Evolutionary conservation across 805 yeast genomes (phyloP).

Genomic region (Candida alai): DNA sequence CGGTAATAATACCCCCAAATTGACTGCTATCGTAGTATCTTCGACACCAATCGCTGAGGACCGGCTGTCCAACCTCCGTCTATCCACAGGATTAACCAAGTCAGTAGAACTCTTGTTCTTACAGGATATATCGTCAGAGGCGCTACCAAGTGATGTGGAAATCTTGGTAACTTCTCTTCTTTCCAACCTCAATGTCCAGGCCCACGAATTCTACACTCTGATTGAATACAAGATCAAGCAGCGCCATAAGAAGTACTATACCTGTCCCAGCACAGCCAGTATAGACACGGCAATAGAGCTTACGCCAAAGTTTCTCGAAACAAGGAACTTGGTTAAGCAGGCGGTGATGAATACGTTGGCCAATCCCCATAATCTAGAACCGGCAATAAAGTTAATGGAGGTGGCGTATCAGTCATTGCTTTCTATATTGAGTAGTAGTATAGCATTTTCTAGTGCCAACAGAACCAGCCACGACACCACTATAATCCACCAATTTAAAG

Average conservation of each 20-base stretch:
- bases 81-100: slow-evolving; percentile 26
- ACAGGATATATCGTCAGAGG: slow-evolving; percentile 7
- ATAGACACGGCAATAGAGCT: slow-evolving; percentile 27
- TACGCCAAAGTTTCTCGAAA: slow-evolving; percentile 35
- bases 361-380: slow-evolving; percentile 31
- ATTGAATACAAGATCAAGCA: slow-evolving; percentile 31
- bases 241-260: slow-evolving; percentile 34
- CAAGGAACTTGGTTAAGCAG: slow-evolving; percentile 35
- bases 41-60: slow-evolving; percentile 14
- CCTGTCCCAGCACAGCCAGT: slow-evolving; percentile 11
- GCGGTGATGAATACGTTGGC: slow-evolving; percentile 30
- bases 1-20: slow-evolving; percentile 12
- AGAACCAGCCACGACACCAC: slow-evolving; percentile 25
- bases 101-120: slow-evolving; percentile 28
- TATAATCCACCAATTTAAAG: slow-evolving; percentile 34
- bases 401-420: slow-evolving; percentile 30
- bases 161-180: slow-evolving; percentile 26
- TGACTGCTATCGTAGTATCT: slow-evolving; percentile 12
- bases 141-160: slow-evolving; percentile 27
- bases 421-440: slow-evolving; percentile 15
- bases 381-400: slow-evolving; percentile 27
- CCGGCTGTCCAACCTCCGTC: slow-evolving; percentile 23
- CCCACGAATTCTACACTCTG: slow-evolving; percentile 30
- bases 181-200: slow-evolving; percentile 25
- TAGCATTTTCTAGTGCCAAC: slow-evolving; percentile 6